Evolutionary conservation across 2,329 filamentous ascomycete genomes (phyloP).

Genomic region (Fusarium mangiferae): DNA sequence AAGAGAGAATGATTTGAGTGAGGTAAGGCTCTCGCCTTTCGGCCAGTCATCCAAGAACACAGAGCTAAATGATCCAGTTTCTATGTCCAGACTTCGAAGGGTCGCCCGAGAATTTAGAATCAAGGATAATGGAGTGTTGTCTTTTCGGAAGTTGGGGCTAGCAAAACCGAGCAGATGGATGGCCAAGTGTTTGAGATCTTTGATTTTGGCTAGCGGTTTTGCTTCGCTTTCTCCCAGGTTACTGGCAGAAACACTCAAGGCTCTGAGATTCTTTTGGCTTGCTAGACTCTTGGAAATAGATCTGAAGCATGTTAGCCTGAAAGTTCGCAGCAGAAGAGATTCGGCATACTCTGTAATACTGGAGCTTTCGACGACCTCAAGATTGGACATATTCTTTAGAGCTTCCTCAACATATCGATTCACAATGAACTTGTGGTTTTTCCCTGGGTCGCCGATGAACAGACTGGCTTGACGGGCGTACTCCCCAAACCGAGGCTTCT

Average conservation of each 20-base stretch:
- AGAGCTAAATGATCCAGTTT: neutral
- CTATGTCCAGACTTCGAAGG: slow-evolving; percentile 6
- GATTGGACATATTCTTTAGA: slow-evolving; percentile 15
- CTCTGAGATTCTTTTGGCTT: slow-evolving; percentile 16
- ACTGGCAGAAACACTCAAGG: neutral
- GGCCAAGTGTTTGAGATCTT: slow-evolving; percentile 27
- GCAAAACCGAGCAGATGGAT: neutral
- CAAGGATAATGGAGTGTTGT: neutral
- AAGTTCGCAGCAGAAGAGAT: rapidly evolving
- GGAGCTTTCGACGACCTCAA: slow-evolving; percentile 24
- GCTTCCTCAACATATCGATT: slow-evolving; percentile 33
- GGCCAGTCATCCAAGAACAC: neutral
- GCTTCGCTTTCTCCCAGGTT: neutral
- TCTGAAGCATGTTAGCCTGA: slow-evolving; percentile 9
- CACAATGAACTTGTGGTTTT: slow-evolving; percentile 24
- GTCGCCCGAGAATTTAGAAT: slow-evolving; percentile 32
- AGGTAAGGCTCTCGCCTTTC: neutral
- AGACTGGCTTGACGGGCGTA: slow-evolving; percentile 21
- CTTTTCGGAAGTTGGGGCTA: too few relatives aligned
- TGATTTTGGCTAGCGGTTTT: neutral
- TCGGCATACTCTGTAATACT: slow-evolving; percentile 21
- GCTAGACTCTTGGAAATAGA: slow-evolving; percentile 19
- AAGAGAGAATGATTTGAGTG: slow-evolving; percentile 22
- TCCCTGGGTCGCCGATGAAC: neutral
- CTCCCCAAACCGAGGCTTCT: slow-evolving; percentile 7